Evolutionary conservation across 2,329 filamentous ascomycete species (phyloP), one percentile per base, ranked within the genome.

Genomic region (Penicillium decumbens): DNA sequence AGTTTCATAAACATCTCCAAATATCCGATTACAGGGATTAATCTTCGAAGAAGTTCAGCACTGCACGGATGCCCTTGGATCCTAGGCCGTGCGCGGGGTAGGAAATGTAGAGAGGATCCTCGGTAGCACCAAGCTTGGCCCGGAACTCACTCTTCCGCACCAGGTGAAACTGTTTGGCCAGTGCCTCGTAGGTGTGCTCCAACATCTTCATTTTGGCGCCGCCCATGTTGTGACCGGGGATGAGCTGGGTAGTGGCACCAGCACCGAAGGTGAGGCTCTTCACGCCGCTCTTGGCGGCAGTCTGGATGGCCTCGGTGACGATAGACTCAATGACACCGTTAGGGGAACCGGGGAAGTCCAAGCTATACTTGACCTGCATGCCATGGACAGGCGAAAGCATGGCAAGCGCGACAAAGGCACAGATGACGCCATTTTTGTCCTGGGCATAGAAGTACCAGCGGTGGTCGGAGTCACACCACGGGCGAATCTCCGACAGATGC

Each of bases 331-430:
- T 95, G 29, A 88, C 85, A 41, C 91, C 91, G 39, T 83, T 88
- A n/a, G 91, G 87, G 0, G 90, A 82, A 24, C 82, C 83, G 0
- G 90, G 91, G 77, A 96, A 95, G 71, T 96, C 89, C 47, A 96
- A 82, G n/a, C 87, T 88, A 77, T 93, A 95, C 75, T 96, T 96
- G 66, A 95, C 85, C 75, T 96, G 91, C 83, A 89, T 95, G 47
- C 91, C 91, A 66, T 95, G 82, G 30, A 81, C 77, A 1, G 89
- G 88, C 3, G 87, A 82, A 25, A 96, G 81, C 68, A 89, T 87
- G 45, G 88, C 87, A 61, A 96, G 77, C 7, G 92, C 84, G n/a
- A 92, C 85, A 50, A 96, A 80, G 29, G 87, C 85, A 37, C 79
- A 79, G 49, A 96, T 82, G 51, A 79, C 81, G 55, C 87, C 87